Evolutionary conservation across 2,329 filamentous ascomycete species (phyloP).

Genomic region (Colletotrichum caudatum): DNA sequence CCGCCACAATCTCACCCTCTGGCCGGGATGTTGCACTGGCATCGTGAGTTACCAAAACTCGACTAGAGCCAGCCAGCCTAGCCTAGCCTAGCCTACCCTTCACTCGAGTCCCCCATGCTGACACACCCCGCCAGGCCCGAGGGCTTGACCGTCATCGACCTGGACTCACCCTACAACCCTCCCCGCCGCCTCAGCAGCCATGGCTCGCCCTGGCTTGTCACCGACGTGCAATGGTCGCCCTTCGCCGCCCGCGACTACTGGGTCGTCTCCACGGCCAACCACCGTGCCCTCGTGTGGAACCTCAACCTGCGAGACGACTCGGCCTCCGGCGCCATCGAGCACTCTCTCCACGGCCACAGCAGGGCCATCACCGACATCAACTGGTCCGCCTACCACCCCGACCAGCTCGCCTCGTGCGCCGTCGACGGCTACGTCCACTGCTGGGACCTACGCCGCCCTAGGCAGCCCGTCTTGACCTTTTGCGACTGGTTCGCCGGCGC

Average conservation of each 20-base stretch:
- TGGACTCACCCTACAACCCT: conserved; percentile 89
- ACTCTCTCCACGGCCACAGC: conserved; percentile 84
- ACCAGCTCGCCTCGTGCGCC: conserved; percentile 88
- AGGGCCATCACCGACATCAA: conserved; percentile 96
- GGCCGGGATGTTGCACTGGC: conserved; percentile 91
- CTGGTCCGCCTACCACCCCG: conserved; percentile 92
- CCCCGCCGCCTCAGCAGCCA: conserved; percentile 85
- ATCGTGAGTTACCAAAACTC: conserved; percentile 64
- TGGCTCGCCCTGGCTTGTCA: conserved; percentile 92
- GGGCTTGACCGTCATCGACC: conserved; percentile 89
- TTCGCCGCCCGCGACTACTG: conserved; percentile 91
- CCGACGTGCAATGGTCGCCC: conserved; percentile 96
- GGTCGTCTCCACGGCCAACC: conserved; percentile 94
- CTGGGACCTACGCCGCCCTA: conserved; percentile 86
- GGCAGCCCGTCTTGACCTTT: conserved; percentile 81
- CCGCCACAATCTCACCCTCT: conserved; percentile 91
- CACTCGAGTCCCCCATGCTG: neutral
- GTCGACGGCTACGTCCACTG: conserved; percentile 94
- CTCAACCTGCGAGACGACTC: conserved; percentile 83
- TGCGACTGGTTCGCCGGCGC: conserved; percentile 95
- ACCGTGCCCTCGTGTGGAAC: conserved; percentile 95
- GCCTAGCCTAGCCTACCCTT: too few species aligned
- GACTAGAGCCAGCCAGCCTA: too few species aligned
- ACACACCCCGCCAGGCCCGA: conserved; percentile 68
- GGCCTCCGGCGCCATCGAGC: conserved; percentile 78